Conservation (phyloP, 129 eudicot genomes). For the Solidago caesia region DNA sequence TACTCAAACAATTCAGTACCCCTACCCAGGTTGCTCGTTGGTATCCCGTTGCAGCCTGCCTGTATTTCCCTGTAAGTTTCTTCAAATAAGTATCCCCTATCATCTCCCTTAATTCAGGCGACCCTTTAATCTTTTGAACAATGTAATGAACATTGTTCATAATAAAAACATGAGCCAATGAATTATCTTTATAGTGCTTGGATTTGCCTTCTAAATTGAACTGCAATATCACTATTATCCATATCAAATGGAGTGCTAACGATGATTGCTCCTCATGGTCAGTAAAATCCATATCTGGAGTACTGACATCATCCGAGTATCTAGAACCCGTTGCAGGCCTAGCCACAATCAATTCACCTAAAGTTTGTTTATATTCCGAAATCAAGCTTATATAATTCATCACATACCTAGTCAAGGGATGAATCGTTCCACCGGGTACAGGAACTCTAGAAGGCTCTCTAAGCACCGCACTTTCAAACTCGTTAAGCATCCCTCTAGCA, state of each 20-base stretch:
- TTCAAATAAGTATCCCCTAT: constrained; percentile 46
- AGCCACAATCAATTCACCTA: constrained; percentile 52
- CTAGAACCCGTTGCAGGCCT: constrained; percentile 52
- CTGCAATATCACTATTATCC: constrained; percentile 37
- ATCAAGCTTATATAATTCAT: constrained; percentile 76
- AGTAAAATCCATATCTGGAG: constrained; percentile 46
- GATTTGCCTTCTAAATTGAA: constrained; percentile 42
- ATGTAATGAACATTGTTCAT: constrained; percentile 72
- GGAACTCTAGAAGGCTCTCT: constrained; percentile 57
- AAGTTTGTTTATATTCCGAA: constrained; percentile 56
- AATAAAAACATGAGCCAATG: constrained; percentile 44
- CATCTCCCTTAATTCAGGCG: constrained; percentile 50
- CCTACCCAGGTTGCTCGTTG: constrained; percentile 57
- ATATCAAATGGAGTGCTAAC: constrained; percentile 39
- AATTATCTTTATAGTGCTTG: constrained; percentile 13
- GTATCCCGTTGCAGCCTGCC: constrained; percentile 45
- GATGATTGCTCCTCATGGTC: constrained; percentile 46
- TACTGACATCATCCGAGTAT: constrained; percentile 41
- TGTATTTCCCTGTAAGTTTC: constrained; percentile 30
- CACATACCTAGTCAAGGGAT: constrained; percentile 76
- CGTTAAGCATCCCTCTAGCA: constrained; percentile 55
- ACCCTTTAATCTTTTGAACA: constrained; percentile 55
- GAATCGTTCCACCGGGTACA: constrained; percentile 72
- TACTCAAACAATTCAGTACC: constrained; percentile 55
- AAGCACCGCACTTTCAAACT: constrained; percentile 64